These are phyloP conservation scores for Poronia punctata DNA, from an alignment of 495 filamentous ascomycete species.

Conservation along the genomic window DNA sequence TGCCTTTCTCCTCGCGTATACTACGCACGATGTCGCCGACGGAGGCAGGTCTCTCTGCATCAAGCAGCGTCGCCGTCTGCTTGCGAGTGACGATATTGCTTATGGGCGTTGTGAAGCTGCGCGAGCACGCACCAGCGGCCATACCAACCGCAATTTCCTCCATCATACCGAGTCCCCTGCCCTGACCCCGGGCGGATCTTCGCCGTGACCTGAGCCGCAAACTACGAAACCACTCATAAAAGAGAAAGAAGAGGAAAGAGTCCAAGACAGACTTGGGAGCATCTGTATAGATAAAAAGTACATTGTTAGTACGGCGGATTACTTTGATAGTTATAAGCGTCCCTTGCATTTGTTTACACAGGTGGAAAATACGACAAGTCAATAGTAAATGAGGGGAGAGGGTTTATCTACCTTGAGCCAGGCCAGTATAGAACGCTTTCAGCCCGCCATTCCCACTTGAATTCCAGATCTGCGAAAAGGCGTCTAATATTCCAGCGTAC, in stretches of 20 bases:
- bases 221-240: constrained; percentile 57
- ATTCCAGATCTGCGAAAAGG: constrained; percentile 62
- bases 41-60: constrained; percentile 21
- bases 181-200: constrained; percentile 2
- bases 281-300: constrained; percentile 8
- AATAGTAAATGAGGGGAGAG: too few species aligned
- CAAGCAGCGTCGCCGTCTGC: constrained; percentile 57
- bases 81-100: constrained; percentile 77
- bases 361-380: too few species aligned
- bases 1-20: constrained; percentile 64
- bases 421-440: constrained; percentile 66
- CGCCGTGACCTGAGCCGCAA: constrained; percentile 43
- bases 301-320: neutral
- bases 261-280: constrained; percentile 12
- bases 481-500: constrained; percentile 60
- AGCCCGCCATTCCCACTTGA: constrained; percentile 68
- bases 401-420: constrained; percentile 53
- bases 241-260: constrained; percentile 58
- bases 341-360: too few species aligned
- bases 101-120: constrained; percentile 73
- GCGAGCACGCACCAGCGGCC: constrained; percentile 68
- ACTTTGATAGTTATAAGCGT: too few species aligned
- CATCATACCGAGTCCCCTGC: constrained; percentile 50
- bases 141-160: constrained; percentile 77
- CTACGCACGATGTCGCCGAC: constrained; percentile 54